These are phyloP conservation scores for Trametes punicea DNA, from an alignment of 768 basidiomycete genomes.

Conservation along the genomic window DNA sequence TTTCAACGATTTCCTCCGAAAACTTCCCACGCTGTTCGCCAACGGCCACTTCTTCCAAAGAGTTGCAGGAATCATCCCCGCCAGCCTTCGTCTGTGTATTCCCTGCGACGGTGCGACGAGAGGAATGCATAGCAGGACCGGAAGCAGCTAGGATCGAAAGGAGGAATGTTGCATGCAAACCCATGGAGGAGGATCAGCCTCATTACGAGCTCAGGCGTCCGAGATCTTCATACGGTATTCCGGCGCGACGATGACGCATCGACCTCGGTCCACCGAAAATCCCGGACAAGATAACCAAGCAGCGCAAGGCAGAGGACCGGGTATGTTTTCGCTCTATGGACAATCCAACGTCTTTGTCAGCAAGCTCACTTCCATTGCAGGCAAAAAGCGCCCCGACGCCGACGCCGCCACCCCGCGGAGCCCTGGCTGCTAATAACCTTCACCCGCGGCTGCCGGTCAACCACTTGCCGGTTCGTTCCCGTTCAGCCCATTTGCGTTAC, in stretches of 20 bases:
- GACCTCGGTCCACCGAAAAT: neutral
- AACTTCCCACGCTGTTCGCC: too few relatives aligned
- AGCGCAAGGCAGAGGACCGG: neutral
- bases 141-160: too few relatives aligned
- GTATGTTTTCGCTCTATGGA: neutral
- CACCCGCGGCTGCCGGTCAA: constrained; percentile 9
- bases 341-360: constrained; percentile 1
- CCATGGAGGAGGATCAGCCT: neutral
- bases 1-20: too few relatives aligned
- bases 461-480: constrained; percentile 10
- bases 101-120: too few relatives aligned
- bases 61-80: too few relatives aligned
- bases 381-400: neutral
- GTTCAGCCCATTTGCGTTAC: constrained; percentile 9
- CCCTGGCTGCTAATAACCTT: constrained; percentile 12
- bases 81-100: too few relatives aligned
- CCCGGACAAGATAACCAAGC: neutral
- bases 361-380: neutral
- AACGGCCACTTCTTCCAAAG: too few relatives aligned
- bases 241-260: neutral
- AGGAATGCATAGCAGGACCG: too few relatives aligned
- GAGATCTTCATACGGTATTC: neutral
- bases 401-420: neutral
- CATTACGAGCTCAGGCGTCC: neutral
- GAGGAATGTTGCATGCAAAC: neutral